A percentile compares a stretch with the other conserved stretches of the same genome.
phyloP scores from a whole-genome alignment of 164 flowering plant species.

The Akebia trifoliata region DNA sequence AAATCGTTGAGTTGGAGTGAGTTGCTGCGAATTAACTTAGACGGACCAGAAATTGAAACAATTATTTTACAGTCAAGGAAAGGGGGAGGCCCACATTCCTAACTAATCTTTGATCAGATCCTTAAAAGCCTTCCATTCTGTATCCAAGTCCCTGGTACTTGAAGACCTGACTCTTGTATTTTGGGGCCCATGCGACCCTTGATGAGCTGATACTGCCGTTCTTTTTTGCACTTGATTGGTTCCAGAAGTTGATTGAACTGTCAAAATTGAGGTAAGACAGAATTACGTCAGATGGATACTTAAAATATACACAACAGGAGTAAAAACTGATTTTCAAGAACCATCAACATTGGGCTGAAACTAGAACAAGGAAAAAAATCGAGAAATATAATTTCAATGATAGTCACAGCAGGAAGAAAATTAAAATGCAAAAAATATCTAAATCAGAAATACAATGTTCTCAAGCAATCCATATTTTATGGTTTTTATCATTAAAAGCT shows the following conservation, averaged over 20 bases:
- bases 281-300: background rate
- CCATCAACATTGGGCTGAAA: background rate
- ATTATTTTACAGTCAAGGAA: background rate
- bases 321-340: background rate
- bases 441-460: no score
- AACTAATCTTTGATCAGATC: slow-evolving; percentile 11
- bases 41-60: background rate
- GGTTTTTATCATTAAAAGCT: no score
- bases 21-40: background rate
- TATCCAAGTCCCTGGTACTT: slow-evolving; percentile 9
- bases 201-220: background rate
- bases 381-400: background rate
- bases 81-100: background rate
- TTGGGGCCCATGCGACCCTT: background rate
- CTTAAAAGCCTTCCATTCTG: slow-evolving; percentile 16
- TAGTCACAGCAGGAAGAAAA: background rate
- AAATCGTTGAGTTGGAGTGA: background rate
- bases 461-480: no score
- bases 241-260: slow-evolving; percentile 23
- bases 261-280: slow-evolving; percentile 7
- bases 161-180: slow-evolving; percentile 8
- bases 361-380: background rate
- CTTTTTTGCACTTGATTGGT: slow-evolving; percentile 14
- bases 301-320: slow-evolving; percentile 1
- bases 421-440: background rate